These are phyloP conservation scores for Trichoderma endophyticum DNA, from an alignment of 2,329 filamentous ascomycete species.

Conservation along the genomic window DNA sequence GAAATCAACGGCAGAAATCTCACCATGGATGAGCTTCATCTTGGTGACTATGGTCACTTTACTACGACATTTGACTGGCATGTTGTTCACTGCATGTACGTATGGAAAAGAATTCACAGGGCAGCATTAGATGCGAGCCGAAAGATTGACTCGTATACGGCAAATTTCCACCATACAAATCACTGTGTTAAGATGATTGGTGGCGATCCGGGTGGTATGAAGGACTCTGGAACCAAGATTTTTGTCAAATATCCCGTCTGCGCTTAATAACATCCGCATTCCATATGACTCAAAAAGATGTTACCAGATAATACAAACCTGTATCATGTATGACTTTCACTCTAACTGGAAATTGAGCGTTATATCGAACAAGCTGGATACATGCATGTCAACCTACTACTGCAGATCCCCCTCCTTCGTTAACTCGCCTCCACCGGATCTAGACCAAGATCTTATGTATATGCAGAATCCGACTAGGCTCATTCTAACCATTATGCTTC, in stretches of 20 bases:
- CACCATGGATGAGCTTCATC: constrained; percentile 21
- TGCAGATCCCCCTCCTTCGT: neutral
- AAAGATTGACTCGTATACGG: constrained; percentile 25
- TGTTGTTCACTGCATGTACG: constrained; percentile 24
- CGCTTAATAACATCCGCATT: neutral
- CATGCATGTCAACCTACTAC: neutral
- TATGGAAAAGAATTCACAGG: constrained; percentile 26
- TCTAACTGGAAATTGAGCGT: neutral
- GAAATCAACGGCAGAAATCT: constrained; percentile 18
- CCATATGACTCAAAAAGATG: neutral
- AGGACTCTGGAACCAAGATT: constrained; percentile 23
- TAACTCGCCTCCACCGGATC: neutral
- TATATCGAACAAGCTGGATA: neutral
- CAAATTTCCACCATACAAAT: constrained; percentile 23
- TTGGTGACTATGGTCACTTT: constrained; percentile 22
- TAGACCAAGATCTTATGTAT: neutral
- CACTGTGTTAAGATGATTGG: constrained; percentile 26
- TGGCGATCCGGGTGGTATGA: constrained; percentile 16
- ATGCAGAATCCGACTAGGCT: neutral
- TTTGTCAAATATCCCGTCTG: constrained; percentile 24
- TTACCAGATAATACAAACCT: neutral
- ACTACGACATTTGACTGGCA: constrained; percentile 25
- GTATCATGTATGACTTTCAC: neutral
- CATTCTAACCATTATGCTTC: neutral
- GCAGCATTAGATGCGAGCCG: constrained; percentile 19